Conservation (phyloP, 2,329 filamentous ascomycete species). For the Xylariaceae sp. region DNA sequence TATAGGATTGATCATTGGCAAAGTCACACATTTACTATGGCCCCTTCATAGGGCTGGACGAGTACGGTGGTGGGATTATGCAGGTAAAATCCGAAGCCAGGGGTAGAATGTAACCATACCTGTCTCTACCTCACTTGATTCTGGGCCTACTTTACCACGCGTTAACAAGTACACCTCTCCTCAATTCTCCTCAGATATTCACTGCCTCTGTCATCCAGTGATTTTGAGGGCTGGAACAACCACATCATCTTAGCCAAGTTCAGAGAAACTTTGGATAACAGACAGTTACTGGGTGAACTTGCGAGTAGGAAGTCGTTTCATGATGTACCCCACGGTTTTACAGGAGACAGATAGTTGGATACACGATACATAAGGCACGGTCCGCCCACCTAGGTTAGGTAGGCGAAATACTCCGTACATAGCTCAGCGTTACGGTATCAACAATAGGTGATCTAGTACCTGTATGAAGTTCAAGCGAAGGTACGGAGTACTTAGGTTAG, state of each 20-base stretch:
- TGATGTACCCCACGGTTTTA: no score
- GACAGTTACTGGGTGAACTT: no score
- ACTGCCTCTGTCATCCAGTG: no score
- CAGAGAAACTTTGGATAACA: no score
- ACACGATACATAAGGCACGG: no score
- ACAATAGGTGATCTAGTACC: neutral
- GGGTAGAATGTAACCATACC: slow-evolving; percentile 1
- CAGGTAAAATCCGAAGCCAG: slow-evolving; percentile 23
- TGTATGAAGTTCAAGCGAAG: no score
- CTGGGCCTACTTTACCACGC: neutral
- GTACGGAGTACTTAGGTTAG: neutral
- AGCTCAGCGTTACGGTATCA: neutral
- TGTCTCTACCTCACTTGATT: neutral
- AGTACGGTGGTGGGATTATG: slow-evolving; percentile 53
- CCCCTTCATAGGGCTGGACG: slow-evolving; percentile 56
- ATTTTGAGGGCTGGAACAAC: neutral
- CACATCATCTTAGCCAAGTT: neutral
- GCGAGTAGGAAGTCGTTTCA: no score
- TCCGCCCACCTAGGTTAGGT: no score
- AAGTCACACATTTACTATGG: slow-evolving; percentile 66
- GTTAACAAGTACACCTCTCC: no score
- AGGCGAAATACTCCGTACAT: no score
- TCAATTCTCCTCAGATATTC: no score
- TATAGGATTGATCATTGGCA: slow-evolving; percentile 67
- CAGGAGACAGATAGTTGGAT: no score